These are phyloP conservation scores for Fusarium dimerum DNA, from an alignment of 2,329 filamentous ascomycete species.

Conservation along the genomic window DNA sequence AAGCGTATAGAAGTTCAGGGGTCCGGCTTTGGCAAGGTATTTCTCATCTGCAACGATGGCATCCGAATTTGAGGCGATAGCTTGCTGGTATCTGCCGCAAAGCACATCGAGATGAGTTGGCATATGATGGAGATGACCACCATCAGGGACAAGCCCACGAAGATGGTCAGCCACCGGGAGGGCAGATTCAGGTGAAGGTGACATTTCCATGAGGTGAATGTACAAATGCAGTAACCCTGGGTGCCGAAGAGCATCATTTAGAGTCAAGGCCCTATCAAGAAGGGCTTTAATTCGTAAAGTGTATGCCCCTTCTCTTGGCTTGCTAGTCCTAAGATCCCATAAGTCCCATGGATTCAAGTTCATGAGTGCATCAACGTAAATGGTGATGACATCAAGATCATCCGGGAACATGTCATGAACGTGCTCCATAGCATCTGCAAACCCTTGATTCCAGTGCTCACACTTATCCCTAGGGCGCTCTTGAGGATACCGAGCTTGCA, in stretches of 20 bases:
- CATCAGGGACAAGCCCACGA: constrained; percentile 66
- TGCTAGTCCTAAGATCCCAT: constrained; percentile 41
- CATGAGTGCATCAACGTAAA: constrained; percentile 48
- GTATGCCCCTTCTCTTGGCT: constrained; percentile 26
- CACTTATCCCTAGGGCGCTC: constrained; percentile 42
- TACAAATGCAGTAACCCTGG: constrained; percentile 74
- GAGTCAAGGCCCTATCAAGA: constrained; percentile 48
- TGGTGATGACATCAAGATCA: constrained; percentile 40
- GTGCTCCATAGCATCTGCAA: constrained; percentile 41
- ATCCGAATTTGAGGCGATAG: constrained; percentile 65
- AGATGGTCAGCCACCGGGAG: constrained; percentile 62
- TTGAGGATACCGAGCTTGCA: constrained; percentile 60
- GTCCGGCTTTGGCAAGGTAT: constrained; percentile 59
- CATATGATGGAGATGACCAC: constrained; percentile 75
- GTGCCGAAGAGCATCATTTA: constrained; percentile 52
- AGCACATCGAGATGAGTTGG: constrained; percentile 71
- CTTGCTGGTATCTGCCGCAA: constrained; percentile 68
- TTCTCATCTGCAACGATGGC: constrained; percentile 70
- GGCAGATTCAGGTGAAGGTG: constrained; percentile 62
- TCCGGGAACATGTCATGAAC: constrained; percentile 40
- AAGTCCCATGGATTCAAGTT: constrained; percentile 49
- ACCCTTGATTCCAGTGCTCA: constrained; percentile 37
- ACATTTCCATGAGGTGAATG: constrained; percentile 80
- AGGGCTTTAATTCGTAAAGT: constrained; percentile 33
- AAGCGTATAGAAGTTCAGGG: constrained; percentile 73